Evolutionary conservation across 2,329 filamentous ascomycete genomes (phyloP).

Genomic region (Ceratocystiopsis brevicomis): DNA sequence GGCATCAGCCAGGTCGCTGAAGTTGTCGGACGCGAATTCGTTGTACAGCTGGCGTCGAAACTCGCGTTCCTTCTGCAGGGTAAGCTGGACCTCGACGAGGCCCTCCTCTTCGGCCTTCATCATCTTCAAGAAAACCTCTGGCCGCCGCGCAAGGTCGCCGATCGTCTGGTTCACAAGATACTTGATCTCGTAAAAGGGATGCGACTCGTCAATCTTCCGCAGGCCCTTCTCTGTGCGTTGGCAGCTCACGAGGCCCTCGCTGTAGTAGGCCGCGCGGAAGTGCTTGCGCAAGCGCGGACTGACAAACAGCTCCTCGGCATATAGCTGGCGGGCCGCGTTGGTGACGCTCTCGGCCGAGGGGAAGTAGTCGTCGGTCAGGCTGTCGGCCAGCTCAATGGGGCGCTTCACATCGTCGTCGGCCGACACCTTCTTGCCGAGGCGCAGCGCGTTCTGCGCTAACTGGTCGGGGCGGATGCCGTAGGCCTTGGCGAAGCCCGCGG

Average conservation of each 20-base stretch:
- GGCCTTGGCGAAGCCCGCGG: conserved; percentile 66
- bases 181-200: conserved; percentile 95
- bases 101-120: conserved; percentile 91
- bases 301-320: conserved; percentile 72
- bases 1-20: conserved; percentile 80
- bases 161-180: conserved; percentile 85
- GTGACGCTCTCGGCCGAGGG: conserved; percentile 58
- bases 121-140: conserved; percentile 91
- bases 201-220: conserved; percentile 80
- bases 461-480: conserved; percentile 82
- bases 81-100: conserved; percentile 67
- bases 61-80: conserved; percentile 54
- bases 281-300: conserved; percentile 81
- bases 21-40: conserved; percentile 86
- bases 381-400: conserved; percentile 76
- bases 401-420: conserved; percentile 67
- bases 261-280: conserved; percentile 67
- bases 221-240: conserved; percentile 84
- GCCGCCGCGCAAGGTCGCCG: conserved; percentile 58
- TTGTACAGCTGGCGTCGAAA: conserved; percentile 61
- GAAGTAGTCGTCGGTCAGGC: conserved; percentile 53
- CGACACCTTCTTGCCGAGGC: conserved; percentile 58
- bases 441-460: conserved; percentile 70
- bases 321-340: conserved; percentile 66
- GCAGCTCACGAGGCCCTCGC: conserved; percentile 69